phyloP scores from a whole-genome alignment of 2,329 filamentous ascomycete genomes.

The Colletotrichum endophyticum region DNA sequence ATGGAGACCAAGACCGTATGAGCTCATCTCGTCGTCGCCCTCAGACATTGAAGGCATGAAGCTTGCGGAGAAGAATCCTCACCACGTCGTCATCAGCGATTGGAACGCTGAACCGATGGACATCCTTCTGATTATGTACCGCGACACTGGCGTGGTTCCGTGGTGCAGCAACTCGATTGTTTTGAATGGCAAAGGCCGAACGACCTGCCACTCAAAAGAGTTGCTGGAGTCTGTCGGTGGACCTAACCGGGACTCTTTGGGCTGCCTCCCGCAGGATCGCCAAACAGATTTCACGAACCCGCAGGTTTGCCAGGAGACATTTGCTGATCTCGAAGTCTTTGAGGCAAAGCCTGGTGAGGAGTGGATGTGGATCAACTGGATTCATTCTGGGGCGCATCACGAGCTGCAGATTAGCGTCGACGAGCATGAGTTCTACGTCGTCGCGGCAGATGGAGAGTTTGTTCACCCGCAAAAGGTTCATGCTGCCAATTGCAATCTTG shows the following conservation, averaged over 20 bases:
- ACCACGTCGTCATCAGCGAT: slow-evolving; percentile 13
- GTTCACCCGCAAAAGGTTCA: slow-evolving; percentile 6
- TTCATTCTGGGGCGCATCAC: slow-evolving; percentile 10
- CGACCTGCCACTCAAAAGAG: neutral
- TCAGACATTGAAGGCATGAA: slow-evolving; percentile 2
- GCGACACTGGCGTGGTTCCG: slow-evolving; percentile 2
- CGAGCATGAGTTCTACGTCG: slow-evolving; percentile 10
- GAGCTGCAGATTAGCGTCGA: slow-evolving; percentile 14
- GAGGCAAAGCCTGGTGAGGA: slow-evolving; percentile 2
- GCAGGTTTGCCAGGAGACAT: neutral
- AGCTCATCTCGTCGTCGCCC: neutral
- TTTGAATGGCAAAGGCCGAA: slow-evolving; percentile 11
- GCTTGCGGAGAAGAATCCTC: neutral
- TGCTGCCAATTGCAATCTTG: slow-evolving; percentile 12
- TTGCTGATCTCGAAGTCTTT: slow-evolving; percentile 1
- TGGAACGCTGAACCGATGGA: slow-evolving; percentile 17
- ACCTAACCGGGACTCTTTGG: neutral
- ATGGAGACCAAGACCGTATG: slow-evolving; percentile 11
- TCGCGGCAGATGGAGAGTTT: slow-evolving; percentile 8
- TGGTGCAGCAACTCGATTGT: slow-evolving; percentile 18
- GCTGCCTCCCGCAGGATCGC: neutral
- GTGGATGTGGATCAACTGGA: slow-evolving; percentile 18
- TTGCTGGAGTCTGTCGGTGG: neutral
- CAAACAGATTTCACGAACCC: neutral
- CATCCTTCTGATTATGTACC: slow-evolving; percentile 7